Evolutionary conservation across 225 moss, liverwort and hornwort species (phyloP), one percentile per base, ranked within the genome.

Genomic region (Straminergon stramineum): DNA sequence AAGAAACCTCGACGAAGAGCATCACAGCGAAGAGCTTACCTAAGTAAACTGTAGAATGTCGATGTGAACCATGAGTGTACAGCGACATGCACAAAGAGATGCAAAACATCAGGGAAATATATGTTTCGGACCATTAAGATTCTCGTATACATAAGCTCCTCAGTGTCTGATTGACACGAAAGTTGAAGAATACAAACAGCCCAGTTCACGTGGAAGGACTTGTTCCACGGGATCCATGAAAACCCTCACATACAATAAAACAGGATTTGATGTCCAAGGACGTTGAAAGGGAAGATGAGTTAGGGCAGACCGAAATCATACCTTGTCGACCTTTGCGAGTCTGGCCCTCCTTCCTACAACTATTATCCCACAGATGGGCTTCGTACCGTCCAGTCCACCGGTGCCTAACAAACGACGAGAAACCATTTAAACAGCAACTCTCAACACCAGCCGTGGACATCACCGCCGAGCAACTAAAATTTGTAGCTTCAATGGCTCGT

Each of bases 301-400:
- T 27, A 24, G 48, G 55, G 39, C 62, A 68, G 75, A 81, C 51
- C 34, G 28, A 56, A 75, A 65, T 88, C 86, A 81, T 89, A 98
- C 98, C 98, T 96, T 98, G 98, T 65, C 98, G 97, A 48, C 98
- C 98, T 92, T 98, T 98, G 51, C 98, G 95, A 56, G 98, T 98
- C 90, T 98, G 98, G 43, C 98, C 98, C 92, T 98, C 98, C 91
- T 98, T 98, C 58, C 98, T 97, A 86, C 97, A 97, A 87, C 98
- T 98, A 84, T 98, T 98, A 90, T 98, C 98, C 98, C 98, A 98
- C 32, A 98, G 87, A 90, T 98, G 98, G 39, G 98, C 98, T 87
- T 98, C 98, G 63, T 98, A 98, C 77, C 98, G 96, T 75, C 98
- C 98, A 68, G 98, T 98, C 98, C 98, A 98, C 90, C 98, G 98